phyloP scores from a whole-genome alignment of 2,329 filamentous ascomycete genomes.

The Aspergillus ochraceus region DNA sequence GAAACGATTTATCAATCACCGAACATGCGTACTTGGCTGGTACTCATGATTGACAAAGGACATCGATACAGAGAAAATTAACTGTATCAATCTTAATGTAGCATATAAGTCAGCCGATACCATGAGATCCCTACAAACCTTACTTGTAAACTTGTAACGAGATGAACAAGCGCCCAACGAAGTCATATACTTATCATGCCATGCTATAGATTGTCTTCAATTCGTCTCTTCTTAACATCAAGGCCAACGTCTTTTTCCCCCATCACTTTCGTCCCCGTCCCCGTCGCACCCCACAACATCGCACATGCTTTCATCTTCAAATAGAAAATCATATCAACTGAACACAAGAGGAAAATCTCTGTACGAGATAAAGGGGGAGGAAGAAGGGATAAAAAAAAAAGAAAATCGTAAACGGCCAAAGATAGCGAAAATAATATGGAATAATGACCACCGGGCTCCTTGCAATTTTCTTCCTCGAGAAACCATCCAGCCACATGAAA shows the following conservation, averaged over 20 bases:
- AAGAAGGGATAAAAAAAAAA: slow-evolving; percentile 2
- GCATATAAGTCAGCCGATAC: too few relatives aligned
- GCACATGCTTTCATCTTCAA: neutral
- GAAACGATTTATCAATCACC: too few relatives aligned
- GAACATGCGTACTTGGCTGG: too few relatives aligned
- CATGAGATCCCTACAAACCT: too few relatives aligned
- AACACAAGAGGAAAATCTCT: slow-evolving; percentile 12
- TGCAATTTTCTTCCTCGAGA: slow-evolving; percentile 10
- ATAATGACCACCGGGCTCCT: slow-evolving; percentile 7
- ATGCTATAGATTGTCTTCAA: slow-evolving; percentile 27
- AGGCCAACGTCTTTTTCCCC: slow-evolving; percentile 7
- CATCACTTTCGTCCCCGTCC: neutral
- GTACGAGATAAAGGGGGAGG: slow-evolving; percentile 10
- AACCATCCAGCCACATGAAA: neutral
- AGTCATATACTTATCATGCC: slow-evolving; percentile 30
- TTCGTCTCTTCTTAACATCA: slow-evolving; percentile 10
- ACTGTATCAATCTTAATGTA: too few relatives aligned
- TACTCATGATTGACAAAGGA: too few relatives aligned
- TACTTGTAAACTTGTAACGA: too few relatives aligned
- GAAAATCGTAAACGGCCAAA: slow-evolving; percentile 17
- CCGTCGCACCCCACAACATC: slow-evolving; percentile 1
- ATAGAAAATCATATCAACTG: slow-evolving; percentile 14
- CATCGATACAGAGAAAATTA: too few relatives aligned
- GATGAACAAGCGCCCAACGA: too few relatives aligned
- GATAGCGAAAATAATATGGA: slow-evolving; percentile 14